These are phyloP conservation scores for Schizothecium vesticola DNA, from an alignment of 495 filamentous ascomycete genomes.

Conservation along the genomic window DNA sequence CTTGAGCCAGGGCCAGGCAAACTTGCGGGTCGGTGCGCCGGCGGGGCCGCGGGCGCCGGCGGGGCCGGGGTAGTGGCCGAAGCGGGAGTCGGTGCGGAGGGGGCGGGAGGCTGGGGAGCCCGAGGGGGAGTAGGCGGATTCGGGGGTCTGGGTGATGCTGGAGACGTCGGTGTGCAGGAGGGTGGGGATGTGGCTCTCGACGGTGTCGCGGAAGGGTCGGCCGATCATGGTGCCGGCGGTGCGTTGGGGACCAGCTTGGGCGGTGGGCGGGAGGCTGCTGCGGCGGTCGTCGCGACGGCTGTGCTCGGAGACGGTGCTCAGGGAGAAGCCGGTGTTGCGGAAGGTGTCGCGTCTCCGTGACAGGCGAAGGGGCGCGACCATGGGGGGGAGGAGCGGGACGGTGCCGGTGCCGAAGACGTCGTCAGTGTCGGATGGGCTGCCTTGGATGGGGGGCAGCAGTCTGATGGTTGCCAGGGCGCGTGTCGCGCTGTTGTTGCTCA, in stretches of 20 bases:
- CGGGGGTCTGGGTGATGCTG: conserved; percentile 32
- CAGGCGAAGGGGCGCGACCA: background rate
- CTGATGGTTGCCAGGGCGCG: background rate
- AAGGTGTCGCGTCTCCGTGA: background rate
- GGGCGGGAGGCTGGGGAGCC: conserved; percentile 3
- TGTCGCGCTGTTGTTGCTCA: conserved; percentile 6
- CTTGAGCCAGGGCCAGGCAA: conserved; percentile 26
- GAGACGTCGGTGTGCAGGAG: conserved; percentile 21
- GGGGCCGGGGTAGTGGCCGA: conserved; percentile 6
- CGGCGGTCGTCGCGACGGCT: conserved; percentile 7
- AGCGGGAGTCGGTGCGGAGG: conserved; percentile 9
- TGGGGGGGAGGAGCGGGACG: background rate
- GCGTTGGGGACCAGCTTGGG: conserved; percentile 1
- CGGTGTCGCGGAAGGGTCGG: conserved; percentile 21
- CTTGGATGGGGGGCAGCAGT: conserved; percentile 7
- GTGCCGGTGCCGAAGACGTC: background rate
- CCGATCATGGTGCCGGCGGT: conserved; percentile 4
- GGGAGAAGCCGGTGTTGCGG: conserved; percentile 20
- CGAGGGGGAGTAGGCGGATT: conserved; percentile 21
- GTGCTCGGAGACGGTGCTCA: conserved; percentile 19
- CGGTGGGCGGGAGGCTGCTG: background rate
- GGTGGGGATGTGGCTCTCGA: conserved; percentile 30
- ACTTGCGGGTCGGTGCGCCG: background rate
- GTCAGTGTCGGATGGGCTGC: background rate
- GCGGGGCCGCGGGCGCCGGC: background rate